Conservation (phyloP, 2,329 filamentous ascomycete genomes). For the Chaetomiaceae sp. region DNA sequence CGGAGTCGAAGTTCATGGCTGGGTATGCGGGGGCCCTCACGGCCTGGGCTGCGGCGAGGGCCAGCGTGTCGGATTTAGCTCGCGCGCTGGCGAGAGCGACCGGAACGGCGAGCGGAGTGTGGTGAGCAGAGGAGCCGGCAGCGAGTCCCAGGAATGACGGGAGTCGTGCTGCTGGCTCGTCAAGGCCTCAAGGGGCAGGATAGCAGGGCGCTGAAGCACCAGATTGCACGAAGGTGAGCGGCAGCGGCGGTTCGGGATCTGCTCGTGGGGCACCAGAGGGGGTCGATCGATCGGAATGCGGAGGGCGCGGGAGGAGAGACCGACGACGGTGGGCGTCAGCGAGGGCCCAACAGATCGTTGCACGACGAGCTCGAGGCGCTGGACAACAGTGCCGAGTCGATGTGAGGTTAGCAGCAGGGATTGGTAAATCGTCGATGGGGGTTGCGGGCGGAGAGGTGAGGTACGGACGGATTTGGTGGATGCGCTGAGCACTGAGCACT, state of each 20-base stretch:
- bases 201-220: not conserved
- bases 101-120: not conserved
- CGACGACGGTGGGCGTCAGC: no score
- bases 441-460: constrained; percentile 14
- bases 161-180: not conserved
- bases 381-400: no score
- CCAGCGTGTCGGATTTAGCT: constrained; percentile 3
- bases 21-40: constrained; percentile 18
- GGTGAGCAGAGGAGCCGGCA: constrained; percentile 1
- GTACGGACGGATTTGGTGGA: no score
- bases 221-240: constrained; percentile 7
- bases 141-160: constrained; percentile 7
- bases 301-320: not conserved
- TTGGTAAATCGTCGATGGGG: constrained; percentile 10
- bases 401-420: no score
- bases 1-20: constrained; percentile 30
- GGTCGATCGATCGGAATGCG: not conserved
- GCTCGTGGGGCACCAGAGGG: not conserved
- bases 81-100: not conserved
- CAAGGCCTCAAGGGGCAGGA: no score
- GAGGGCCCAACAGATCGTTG: no score
- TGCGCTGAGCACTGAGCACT: no score
- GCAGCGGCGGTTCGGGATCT: constrained; percentile 3
- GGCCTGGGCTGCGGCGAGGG: constrained; percentile 20
- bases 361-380: no score